Percentiles rank a stretch among this genome's conserved stretches.
These are phyloP conservation scores for Besnoitia besnoiti DNA, from an alignment of 169 alveolate species.

Conservation along the genomic window DNA sequence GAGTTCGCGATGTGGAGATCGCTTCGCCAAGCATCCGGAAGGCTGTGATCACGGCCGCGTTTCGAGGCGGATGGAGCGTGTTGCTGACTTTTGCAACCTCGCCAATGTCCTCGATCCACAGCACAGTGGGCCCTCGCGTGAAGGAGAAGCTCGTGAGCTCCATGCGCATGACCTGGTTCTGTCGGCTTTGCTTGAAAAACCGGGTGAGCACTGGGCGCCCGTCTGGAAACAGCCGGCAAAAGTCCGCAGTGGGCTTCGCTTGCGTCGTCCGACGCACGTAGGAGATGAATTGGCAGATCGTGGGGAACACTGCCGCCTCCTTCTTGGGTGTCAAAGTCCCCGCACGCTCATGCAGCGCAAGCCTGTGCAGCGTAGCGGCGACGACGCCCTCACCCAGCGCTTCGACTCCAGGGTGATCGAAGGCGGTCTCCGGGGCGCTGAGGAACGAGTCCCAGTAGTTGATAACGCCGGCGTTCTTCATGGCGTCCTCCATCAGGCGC, in stretches of 20 bases:
- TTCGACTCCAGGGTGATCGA: not conserved
- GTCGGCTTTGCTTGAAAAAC: not conserved
- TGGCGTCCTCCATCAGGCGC: not conserved
- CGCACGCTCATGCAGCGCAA: constrained; percentile 22
- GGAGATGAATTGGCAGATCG: constrained; percentile 7
- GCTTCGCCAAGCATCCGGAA: not conserved
- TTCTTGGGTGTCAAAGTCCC: not conserved
- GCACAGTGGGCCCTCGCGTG: not conserved
- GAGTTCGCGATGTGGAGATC: not conserved
- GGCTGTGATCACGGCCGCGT: not conserved
- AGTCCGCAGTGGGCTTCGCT: not conserved
- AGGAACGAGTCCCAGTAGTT: not conserved
- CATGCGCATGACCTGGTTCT: constrained; percentile 3
- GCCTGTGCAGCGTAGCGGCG: not conserved
- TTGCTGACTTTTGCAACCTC: not conserved
- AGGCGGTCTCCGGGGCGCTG: not conserved
- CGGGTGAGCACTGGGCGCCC: not conserved
- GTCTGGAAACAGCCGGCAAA: not conserved
- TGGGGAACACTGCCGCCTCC: not conserved
- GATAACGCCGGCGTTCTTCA: not conserved
- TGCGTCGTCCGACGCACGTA: not conserved
- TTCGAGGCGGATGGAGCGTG: not conserved
- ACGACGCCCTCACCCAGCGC: not conserved
- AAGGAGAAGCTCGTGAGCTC: not conserved
- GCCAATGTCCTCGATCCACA: not conserved